Evolutionary conservation across 441 rosid genomes (phyloP).

Genomic region (Aquilaria agallochum): DNA sequence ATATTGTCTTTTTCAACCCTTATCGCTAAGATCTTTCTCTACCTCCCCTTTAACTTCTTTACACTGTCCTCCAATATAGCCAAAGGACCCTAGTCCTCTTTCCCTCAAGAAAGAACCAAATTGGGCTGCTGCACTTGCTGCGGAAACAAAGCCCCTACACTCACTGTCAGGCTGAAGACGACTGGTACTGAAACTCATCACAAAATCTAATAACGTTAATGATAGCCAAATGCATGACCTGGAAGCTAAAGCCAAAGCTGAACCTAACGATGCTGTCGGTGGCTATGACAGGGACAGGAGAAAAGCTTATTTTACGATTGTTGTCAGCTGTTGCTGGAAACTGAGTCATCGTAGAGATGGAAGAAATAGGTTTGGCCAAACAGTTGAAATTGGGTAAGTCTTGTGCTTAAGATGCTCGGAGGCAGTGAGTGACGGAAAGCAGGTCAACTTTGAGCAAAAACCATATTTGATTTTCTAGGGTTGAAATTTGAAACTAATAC

Average conservation of each 20-base stretch:
- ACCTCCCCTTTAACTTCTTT: background rate
- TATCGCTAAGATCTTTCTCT: no score
- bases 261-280: slow-evolving; percentile 26
- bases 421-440: slow-evolving; percentile 94
- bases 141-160: slow-evolving; percentile 22
- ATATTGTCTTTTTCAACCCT: no score
- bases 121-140: slow-evolving; percentile 28
- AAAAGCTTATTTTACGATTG: slow-evolving; percentile 36
- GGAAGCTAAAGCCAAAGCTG: slow-evolving; percentile 31
- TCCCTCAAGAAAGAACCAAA: slow-evolving; percentile 36
- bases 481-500: no score
- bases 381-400: slow-evolving; percentile 86
- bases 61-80: slow-evolving; percentile 97
- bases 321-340: slow-evolving; percentile 20
- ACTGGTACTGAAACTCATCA: slow-evolving; percentile 39
- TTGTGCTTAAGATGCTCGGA: slow-evolving; percentile 97
- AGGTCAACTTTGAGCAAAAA: slow-evolving; percentile 20
- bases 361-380: slow-evolving; percentile 56
- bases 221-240: slow-evolving; percentile 52
- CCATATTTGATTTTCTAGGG: no score
- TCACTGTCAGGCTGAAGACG: slow-evolving; percentile 23
- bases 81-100: slow-evolving; percentile 80
- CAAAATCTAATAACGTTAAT: slow-evolving; percentile 67
- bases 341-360: slow-evolving; percentile 40
- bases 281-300: slow-evolving; percentile 13